Evolutionary conservation across 495 filamentous ascomycete species (phyloP), one percentile per base, ranked within the genome.

Genomic region (Cryomyces minteri): DNA sequence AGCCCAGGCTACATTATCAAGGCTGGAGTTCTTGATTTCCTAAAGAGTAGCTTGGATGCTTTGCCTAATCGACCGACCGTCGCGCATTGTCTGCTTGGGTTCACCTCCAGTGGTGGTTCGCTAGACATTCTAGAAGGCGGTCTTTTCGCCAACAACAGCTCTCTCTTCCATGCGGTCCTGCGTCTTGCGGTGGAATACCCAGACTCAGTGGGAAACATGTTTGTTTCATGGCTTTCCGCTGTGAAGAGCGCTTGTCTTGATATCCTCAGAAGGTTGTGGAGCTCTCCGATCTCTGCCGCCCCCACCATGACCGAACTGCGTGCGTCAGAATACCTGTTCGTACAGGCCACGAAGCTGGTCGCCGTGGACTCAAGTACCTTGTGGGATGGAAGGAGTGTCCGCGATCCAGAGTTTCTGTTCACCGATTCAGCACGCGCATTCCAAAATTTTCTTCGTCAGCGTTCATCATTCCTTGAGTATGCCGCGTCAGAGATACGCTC

Each of bases 31-130:
- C 69, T 96, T 7, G 78, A 80, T 37, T 84, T 95, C 49, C 68
- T 99, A 30, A 80, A 84, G 54, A 74, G 72, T 50, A 87, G 82
- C 57, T 62, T 99, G 6, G 69, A 67, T 37, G 72, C 78, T 12
- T 73, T 78, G 30, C 74, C 79, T 30, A 73, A 79, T 52, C 63
- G 70, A 40, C 86, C 88, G 4, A 88, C 77, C 11, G 74, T 96
- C 40, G 88, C 88, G 4, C 90, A 99, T 60, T 67, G 90, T 39
- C 62, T 99, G 14, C 79, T 99, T 18, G 90, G 90, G 0, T 95
- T 99, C 57, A 67, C 69, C 31, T 88, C 84, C 53, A 70, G 74
- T 28, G 68, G 76, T 18, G 71, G 71, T 42, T 64, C 67, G n/a
- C 62, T 95, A 12, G 73, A 71, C 42, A 62, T 90, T 28, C 62